These are phyloP conservation scores for Verticillium longisporum DNA, from an alignment of 2,329 filamentous ascomycete genomes.

Conservation along the genomic window DNA sequence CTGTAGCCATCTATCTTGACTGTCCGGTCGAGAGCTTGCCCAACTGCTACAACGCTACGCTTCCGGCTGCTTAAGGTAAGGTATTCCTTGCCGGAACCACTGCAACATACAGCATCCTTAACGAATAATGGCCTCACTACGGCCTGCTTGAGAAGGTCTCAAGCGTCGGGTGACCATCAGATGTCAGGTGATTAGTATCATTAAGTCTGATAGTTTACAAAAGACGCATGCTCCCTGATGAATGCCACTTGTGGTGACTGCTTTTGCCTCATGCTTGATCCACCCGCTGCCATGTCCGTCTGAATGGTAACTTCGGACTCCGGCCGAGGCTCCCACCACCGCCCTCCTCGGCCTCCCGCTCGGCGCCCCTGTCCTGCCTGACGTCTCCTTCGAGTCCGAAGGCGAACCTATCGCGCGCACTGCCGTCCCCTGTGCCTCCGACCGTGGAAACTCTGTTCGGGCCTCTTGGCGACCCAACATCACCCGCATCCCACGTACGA, in stretches of 20 bases:
- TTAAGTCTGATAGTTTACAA: no score
- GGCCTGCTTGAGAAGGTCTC: no score
- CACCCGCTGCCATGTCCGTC: background rate
- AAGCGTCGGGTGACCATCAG: no score
- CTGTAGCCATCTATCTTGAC: background rate
- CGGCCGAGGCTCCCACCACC: background rate
- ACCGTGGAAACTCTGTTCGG: background rate
- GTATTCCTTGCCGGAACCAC: no score
- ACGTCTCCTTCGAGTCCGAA: slow-evolving; percentile 24
- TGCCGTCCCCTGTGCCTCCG: slow-evolving; percentile 12
- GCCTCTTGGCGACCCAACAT: background rate
- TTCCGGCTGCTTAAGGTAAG: no score
- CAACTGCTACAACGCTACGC: background rate
- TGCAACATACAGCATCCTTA: no score
- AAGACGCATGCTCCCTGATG: no score
- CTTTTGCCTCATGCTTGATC: background rate
- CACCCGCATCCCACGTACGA: background rate
- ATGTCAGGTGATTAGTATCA: no score
- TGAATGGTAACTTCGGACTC: background rate
- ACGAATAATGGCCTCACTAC: no score
- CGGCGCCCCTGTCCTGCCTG: slow-evolving; percentile 11
- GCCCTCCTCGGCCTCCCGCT: background rate
- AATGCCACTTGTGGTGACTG: no score
- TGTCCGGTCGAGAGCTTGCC: background rate
- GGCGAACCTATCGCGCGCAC: slow-evolving; percentile 17